Conservation (phyloP, 306 rosid genomes). For the Cucurbita pepo region DNA sequence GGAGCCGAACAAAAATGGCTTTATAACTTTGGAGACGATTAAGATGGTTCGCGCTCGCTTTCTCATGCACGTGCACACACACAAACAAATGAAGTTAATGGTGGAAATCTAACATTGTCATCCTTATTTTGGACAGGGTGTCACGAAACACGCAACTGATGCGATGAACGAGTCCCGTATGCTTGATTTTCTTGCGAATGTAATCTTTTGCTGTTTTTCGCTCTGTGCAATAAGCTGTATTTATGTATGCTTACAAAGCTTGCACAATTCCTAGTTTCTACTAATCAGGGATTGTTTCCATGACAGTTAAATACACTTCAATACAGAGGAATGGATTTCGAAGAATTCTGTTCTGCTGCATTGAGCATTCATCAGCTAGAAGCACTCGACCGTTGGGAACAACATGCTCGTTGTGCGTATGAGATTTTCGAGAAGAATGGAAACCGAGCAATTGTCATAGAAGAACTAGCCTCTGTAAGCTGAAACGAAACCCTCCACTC, state of each 20-base stretch:
- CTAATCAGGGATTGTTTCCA: constrained; percentile 2
- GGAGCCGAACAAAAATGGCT: constrained; percentile 78
- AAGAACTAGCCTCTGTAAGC: constrained; percentile 95
- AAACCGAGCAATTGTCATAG: constrained; percentile 83
- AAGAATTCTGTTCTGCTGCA: constrained; percentile 92
- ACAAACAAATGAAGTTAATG: background rate
- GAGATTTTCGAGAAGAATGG: constrained; percentile 93
- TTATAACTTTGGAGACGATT: constrained; percentile 58
- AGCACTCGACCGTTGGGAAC: constrained; percentile 96
- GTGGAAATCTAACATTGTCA: background rate
- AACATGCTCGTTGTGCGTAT: constrained; percentile 86
- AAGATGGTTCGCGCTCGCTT: constrained; percentile 32
- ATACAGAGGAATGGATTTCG: constrained; percentile 97
- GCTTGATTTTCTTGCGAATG: constrained; percentile 66
- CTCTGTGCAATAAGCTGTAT: background rate
- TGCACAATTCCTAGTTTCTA: background rate
- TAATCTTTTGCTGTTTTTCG: constrained; percentile 9
- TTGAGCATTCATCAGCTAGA: constrained; percentile 90
- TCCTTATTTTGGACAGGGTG: constrained; percentile 40
- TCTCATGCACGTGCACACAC: background rate
- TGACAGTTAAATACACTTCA: constrained; percentile 80
- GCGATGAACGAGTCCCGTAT: constrained; percentile 92
- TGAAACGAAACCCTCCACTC: background rate
- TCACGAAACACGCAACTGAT: constrained; percentile 64
- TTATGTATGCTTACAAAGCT: background rate